Evolutionary conservation across 805 yeast genomes (phyloP).

Genomic region (Candida quercuum): DNA sequence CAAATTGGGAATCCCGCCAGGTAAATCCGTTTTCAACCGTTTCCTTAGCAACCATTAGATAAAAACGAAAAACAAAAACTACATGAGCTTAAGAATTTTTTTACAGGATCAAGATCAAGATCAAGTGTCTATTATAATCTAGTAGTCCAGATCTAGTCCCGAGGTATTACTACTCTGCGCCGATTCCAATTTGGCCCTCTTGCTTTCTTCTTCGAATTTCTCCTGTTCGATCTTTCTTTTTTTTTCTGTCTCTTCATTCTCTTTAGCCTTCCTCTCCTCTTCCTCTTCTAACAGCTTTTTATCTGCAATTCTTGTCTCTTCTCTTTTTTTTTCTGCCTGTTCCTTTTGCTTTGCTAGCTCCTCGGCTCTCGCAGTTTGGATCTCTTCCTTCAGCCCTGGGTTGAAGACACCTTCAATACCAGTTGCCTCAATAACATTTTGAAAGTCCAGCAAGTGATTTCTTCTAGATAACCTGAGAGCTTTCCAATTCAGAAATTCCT

Average conservation of each 20-base stretch:
- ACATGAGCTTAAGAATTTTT: too few relatives aligned
- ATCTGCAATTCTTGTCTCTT: slow-evolving; percentile 3
- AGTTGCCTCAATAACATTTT: slow-evolving; percentile 26
- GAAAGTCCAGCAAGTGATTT: slow-evolving; percentile 31
- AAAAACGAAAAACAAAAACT: too few relatives aligned
- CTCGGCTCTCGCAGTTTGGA: slow-evolving; percentile 10
- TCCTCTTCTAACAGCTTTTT: slow-evolving; percentile 3
- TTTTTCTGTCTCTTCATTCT: slow-evolving; percentile 7
- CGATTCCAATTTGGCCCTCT: slow-evolving; percentile 11
- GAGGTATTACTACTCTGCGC: slow-evolving; percentile 1
- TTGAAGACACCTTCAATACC: slow-evolving; percentile 38
- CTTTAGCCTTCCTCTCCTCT: slow-evolving; percentile 6
- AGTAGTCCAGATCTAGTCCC: slow-evolving; percentile 15
- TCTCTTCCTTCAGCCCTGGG: slow-evolving; percentile 13
- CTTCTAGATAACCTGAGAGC: slow-evolving; percentile 36
- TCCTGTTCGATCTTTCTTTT: slow-evolving; percentile 20
- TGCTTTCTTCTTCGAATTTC: slow-evolving; percentile 13
- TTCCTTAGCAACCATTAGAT: too few relatives aligned
- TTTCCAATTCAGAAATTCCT: slow-evolving; percentile 34
- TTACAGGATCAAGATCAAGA: too few relatives aligned
- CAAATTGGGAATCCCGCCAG: not conserved
- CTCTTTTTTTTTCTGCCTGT: slow-evolving; percentile 10
- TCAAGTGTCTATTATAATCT: too few relatives aligned
- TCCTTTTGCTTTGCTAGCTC: slow-evolving; percentile 17
- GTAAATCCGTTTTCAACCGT: not conserved